Base-by-base conservation (phyloP, 2,329 filamentous ascomycete species). In the Ophiosphaerella herpotricha region DNA sequence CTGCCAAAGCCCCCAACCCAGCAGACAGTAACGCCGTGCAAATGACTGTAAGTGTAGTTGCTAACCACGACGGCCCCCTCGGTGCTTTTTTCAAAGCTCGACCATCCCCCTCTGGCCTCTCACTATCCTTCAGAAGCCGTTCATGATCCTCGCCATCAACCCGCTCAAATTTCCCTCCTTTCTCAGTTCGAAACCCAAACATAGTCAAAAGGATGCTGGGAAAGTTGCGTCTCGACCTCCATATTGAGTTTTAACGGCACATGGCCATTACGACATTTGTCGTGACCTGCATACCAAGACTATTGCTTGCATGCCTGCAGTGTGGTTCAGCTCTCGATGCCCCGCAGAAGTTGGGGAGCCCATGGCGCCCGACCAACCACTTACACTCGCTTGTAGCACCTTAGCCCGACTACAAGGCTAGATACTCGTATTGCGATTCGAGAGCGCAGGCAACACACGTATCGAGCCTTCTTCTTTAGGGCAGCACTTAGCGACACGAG, bases 11-110 rank as follows among this genome's bases (percentile, higher is more conserved):
- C 43, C 67, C 67, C 24, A 61, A 43, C 2, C 51, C 32, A 1
- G 56, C 59, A 7, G 66, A 67, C 2, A 64, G 12, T 14, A 63
- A 38, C 23, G 60, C 54, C 6, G 60, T 63, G 18, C 52, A 48
- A 31, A 60, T 41, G 2, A 61, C 11, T 18, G 64, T 35, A 16
- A 56, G 42, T 21, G 46, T 39, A 43, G 54, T 57, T 4, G 46
- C 43, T 29, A 53, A 37, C 59, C 59, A 63, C 39, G 61, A 64
- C 13, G 49, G 50, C 2, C 52, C 53, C 34, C 42, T 43, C 9
- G 39, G 31, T 2, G 43, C 13, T 7, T 7, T 7, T 24, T 33
- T 54, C 26, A 42, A 34, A 18, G 24, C 32, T 13, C 43, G 50
- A 13, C 48, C 45, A 18, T 57, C 54, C 2, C 50, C 31, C 8